Conservation (phyloP, 495 filamentous ascomycete species). For the Lepraria neglecta region DNA sequence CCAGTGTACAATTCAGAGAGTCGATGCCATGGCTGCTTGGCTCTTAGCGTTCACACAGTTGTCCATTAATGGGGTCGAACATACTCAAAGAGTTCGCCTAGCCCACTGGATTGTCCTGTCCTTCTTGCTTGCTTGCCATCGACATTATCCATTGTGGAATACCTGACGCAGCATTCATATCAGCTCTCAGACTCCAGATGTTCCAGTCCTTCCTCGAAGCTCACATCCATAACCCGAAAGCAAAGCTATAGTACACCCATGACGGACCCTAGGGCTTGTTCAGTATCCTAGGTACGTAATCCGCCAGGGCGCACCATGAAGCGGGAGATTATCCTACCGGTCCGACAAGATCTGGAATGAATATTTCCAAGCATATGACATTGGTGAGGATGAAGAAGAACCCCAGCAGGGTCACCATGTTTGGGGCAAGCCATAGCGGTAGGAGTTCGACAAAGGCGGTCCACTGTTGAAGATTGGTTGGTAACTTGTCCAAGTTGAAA, state of each 20-base stretch:
- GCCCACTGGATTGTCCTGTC: conserved; percentile 87
- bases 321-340: conserved; percentile 52
- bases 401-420: conserved; percentile 92
- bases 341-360: conserved; percentile 86
- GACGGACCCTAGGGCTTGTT: conserved; percentile 57
- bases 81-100: conserved; percentile 94
- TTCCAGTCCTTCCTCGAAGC: conserved; percentile 24
- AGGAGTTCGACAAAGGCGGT: conserved; percentile 91
- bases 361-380: conserved; percentile 69
- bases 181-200: conserved; percentile 16
- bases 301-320: background rate
- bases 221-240: conserved; percentile 85
- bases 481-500: background rate
- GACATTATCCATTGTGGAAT: conserved; percentile 97
- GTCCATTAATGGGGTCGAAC: conserved; percentile 24
- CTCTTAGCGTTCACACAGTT: conserved; percentile 29
- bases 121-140: conserved; percentile 95
- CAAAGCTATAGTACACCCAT: conserved; percentile 94
- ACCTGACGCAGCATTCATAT: conserved; percentile 43
- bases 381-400: conserved; percentile 92
- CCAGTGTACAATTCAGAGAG: conserved; percentile 92
- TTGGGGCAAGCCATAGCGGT: conserved; percentile 93
- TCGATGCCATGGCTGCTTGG: conserved; percentile 79
- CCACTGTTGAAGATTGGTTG: conserved; percentile 56
- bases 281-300: conserved; percentile 26